Percentiles rank a stretch among this genome's conserved stretches.
Conservation (phyloP, 148 eudicot genomes). For the Camellia japonica region DNA sequence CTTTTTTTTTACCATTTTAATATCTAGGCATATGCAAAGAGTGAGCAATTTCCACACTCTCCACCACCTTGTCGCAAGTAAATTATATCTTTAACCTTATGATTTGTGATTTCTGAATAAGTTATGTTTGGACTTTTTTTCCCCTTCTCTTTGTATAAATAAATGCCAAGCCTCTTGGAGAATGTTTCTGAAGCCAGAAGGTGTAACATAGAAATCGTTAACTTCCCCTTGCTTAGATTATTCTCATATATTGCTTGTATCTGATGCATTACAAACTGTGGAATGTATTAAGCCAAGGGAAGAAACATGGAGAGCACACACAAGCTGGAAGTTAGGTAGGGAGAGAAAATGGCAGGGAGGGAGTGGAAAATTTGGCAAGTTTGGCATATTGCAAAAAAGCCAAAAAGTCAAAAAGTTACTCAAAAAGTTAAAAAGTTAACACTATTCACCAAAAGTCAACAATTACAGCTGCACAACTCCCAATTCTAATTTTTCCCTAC, state of each 20-base stretch:
- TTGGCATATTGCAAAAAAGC: no score
- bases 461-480: no score
- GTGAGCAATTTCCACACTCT: conserved; percentile 76
- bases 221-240: not conserved
- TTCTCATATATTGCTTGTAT: not conserved
- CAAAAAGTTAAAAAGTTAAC: no score
- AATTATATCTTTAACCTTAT: conserved; percentile 12
- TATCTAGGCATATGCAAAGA: conserved; percentile 80
- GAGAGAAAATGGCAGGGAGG: not conserved
- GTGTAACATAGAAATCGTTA: not conserved
- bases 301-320: not conserved
- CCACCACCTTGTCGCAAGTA: conserved; percentile 88
- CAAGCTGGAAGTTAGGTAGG: not conserved
- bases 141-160: not conserved
- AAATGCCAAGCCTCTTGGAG: not conserved
- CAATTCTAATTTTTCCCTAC: no score
- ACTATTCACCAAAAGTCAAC: no score
- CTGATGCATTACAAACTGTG: not conserved
- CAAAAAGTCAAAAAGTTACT: no score
- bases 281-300: not conserved
- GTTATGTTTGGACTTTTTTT: not conserved
- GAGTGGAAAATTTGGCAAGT: no score
- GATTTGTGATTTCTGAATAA: conserved; percentile 6
- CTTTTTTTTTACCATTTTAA: conserved; percentile 1
- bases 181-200: not conserved